Percentiles rank a stretch among this genome's conserved stretches.
phyloP scores from a whole-genome alignment of 2,329 filamentous ascomycete genomes.

The Blastomyces gilchristii region DNA sequence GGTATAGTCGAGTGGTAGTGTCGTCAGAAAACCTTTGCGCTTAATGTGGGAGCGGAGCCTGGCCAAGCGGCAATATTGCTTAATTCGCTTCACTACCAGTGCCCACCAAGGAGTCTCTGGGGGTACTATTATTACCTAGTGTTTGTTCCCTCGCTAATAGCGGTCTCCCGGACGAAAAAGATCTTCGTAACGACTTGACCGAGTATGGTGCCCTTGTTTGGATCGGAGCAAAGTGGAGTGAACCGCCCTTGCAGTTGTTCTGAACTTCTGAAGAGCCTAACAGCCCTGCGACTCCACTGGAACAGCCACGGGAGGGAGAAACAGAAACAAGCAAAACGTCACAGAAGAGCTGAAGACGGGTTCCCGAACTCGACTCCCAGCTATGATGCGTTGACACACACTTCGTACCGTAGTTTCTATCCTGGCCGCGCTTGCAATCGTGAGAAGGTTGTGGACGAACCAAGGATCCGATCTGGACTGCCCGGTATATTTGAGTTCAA shows the following conservation, averaged over 20 bases:
- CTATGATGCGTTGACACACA: slow-evolving; percentile 7
- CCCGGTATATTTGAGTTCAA: slow-evolving; percentile 15
- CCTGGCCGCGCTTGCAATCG: slow-evolving; percentile 8
- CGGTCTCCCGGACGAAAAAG: not conserved
- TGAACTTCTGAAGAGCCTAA: not conserved
- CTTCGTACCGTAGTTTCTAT: slow-evolving; percentile 3
- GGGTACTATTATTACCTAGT: not conserved
- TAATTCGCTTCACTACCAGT: slow-evolving; percentile 2
- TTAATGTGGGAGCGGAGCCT: slow-evolving; percentile 4
- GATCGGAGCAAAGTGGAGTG: slow-evolving; percentile 5
- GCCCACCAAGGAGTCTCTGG: not conserved
- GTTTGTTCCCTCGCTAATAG: no score
- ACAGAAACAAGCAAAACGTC: slow-evolving; percentile 3
- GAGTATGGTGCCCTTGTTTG: slow-evolving; percentile 2
- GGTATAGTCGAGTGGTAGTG: slow-evolving; percentile 8
- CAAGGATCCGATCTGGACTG: slow-evolving; percentile 9
- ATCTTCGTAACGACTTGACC: not conserved
- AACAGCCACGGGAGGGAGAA: not conserved
- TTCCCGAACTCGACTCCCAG: not conserved
- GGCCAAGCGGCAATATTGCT: slow-evolving; percentile 3
- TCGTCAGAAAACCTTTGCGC: slow-evolving; percentile 8
- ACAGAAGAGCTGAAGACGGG: not conserved
- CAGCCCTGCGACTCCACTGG: not conserved
- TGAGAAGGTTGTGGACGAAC: slow-evolving; percentile 13
- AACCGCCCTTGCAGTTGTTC: slow-evolving; percentile 1